Evolutionary conservation across 768 basidiomycete genomes (phyloP), one percentile per base, ranked within the genome.

Genomic region (Amanita inopinata): DNA sequence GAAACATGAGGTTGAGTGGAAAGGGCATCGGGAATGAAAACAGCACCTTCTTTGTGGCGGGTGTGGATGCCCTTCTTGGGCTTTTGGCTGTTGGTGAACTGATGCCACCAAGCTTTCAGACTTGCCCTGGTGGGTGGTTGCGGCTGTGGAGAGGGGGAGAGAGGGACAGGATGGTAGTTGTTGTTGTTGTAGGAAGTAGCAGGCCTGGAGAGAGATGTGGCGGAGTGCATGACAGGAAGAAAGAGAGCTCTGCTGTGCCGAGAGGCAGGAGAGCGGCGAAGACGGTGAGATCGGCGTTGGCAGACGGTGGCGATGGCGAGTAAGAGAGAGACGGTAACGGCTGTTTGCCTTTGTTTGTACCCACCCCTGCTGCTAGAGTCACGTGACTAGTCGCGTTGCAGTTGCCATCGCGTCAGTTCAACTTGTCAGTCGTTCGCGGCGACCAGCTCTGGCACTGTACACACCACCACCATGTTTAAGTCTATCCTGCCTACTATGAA

Each of bases 61-160:
- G 23, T 63, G 33, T 58, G 59, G 44, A 71, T 73, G 3, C 76
- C 69, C 52, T 74, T 80, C 65, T 78, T 85, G 11, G 68, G 49
- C 50, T 68, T 73, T 57, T 83, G 81, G 1, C 71, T 67, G 47
- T 77, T 72, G 2, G 74, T 78, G 51, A 90, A 85, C 50, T 79
- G 76, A 34, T 75, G 72, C 82, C 87, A 87, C 87, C 88, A 91
- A 7, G 85, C 74, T 64, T 79, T 83, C 38, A 86, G 73, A 46
- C 63, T 74, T 1, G 76, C 74, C 48, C 70, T 80, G 7, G 70
- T 65, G 4, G 75, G 69, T 18, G 67, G 50, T 14, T 49, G 46
- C 24, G 32, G 32, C 19, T 51, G 33, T 11, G 33, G 20, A 20
- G 39, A 41, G 20, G 42, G 10, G 17, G 42, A 8, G 15, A 15